Percentiles rank a stretch among this genome's conserved stretches.
Conservation (phyloP, 176 grass and related monocot species). For the Leersia perrieri region DNA sequence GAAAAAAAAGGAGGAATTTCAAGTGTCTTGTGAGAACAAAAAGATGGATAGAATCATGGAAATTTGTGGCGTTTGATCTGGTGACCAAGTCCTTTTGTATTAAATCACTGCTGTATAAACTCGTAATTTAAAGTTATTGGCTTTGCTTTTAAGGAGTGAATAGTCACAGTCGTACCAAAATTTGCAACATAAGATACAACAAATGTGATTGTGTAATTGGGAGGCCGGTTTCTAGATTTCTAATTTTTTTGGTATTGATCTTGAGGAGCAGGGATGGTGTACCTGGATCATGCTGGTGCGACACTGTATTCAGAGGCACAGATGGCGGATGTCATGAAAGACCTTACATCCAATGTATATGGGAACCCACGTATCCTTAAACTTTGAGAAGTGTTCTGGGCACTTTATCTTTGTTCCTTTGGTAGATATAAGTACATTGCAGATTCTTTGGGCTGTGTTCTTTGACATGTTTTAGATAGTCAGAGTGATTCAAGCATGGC, state of each 20-base stretch:
- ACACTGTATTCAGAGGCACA: constrained; percentile 78
- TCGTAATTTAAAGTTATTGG: background rate
- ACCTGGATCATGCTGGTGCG: constrained; percentile 84
- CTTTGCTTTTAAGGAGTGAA: background rate
- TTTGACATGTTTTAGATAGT: constrained; percentile 74
- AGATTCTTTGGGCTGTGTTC: constrained; percentile 14
- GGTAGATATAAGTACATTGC: background rate
- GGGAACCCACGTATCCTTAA: constrained; percentile 96
- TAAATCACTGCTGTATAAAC: background rate
- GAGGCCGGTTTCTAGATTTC: background rate
- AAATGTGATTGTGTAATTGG: background rate
- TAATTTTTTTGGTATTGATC: background rate
- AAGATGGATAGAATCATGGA: background rate
- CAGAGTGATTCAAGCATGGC: constrained; percentile 85
- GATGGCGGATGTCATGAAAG: constrained; percentile 60
- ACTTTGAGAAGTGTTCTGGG: background rate
- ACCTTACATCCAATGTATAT: constrained; percentile 70
- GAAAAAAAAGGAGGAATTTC: background rate
- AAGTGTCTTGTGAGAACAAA: too few relatives aligned
- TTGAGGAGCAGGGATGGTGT: constrained; percentile 55
- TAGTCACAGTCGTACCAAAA: background rate
- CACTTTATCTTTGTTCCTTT: background rate
- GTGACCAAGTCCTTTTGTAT: background rate
- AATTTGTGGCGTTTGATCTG: background rate
- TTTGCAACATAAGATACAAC: background rate